These are phyloP conservation scores for Salix brachista DNA, from an alignment of 345 rosid genomes.

Conservation along the genomic window DNA sequence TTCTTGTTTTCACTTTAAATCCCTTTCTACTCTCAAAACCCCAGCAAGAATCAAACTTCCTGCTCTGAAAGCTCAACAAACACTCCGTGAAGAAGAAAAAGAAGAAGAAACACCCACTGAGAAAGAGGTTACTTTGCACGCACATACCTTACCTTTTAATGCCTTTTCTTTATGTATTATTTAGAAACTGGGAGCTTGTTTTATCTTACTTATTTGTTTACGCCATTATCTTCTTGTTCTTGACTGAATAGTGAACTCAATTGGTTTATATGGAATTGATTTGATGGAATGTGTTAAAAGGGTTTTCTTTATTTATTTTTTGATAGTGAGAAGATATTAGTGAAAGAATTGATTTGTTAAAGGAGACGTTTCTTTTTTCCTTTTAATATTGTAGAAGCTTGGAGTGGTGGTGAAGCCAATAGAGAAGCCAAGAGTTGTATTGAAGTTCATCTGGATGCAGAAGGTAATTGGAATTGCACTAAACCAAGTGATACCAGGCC, in stretches of 20 bases:
- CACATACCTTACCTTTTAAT: background rate
- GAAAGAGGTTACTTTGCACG: slow-evolving; percentile 37
- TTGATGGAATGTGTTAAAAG: background rate
- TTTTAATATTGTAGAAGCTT: slow-evolving; percentile 42
- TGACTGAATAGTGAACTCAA: background rate
- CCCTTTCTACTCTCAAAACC: slow-evolving; percentile 12
- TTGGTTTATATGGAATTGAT: background rate
- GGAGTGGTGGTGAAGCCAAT: slow-evolving; percentile 70
- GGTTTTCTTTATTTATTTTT: no score
- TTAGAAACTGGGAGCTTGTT: background rate
- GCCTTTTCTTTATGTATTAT: background rate
- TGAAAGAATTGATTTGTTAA: no score
- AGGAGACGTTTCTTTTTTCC: background rate
- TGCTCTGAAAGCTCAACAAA: slow-evolving; percentile 27
- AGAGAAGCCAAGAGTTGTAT: slow-evolving; percentile 66
- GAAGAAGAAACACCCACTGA: slow-evolving; percentile 20
- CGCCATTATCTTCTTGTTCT: background rate
- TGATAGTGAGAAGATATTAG: background rate
- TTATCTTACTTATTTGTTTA: background rate
- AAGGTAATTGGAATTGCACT: slow-evolving; percentile 74
- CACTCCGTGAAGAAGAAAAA: slow-evolving; percentile 23
- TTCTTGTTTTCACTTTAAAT: slow-evolving; percentile 12
- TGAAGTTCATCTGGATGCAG: slow-evolving; percentile 90
- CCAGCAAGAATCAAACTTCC: slow-evolving; percentile 19
- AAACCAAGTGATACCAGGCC: slow-evolving; percentile 65